These are phyloP conservation scores for Tylopilus cervinicoccineus DNA, from an alignment of 768 basidiomycete species.

Conservation along the genomic window DNA sequence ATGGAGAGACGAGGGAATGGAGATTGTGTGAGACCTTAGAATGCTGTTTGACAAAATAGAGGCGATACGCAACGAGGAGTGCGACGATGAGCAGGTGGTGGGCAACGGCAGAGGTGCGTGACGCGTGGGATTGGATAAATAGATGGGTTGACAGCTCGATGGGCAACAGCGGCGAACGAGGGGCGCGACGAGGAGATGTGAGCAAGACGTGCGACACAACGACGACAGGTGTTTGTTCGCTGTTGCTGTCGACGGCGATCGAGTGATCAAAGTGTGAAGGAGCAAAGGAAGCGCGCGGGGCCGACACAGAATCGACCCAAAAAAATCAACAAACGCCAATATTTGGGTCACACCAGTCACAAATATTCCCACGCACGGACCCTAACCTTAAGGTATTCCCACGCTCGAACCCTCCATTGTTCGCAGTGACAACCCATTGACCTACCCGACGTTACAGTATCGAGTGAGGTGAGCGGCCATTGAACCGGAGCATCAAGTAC, in stretches of 20 bases:
- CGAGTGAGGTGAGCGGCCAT: neutral
- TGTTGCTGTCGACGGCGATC: constrained; percentile 48
- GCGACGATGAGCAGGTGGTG: constrained; percentile 15
- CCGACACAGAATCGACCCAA: constrained; percentile 39
- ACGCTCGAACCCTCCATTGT: constrained; percentile 29
- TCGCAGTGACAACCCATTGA: constrained; percentile 2
- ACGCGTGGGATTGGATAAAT: constrained; percentile 44
- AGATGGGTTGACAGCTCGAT: constrained; percentile 21
- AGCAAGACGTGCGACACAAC: constrained; percentile 34
- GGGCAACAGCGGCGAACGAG: constrained; percentile 20
- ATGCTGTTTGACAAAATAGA: constrained; percentile 27
- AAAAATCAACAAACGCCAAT: constrained; percentile 40
- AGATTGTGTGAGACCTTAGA: constrained; percentile 23
- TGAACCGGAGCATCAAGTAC: neutral
- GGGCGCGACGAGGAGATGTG: constrained; percentile 16
- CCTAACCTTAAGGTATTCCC: constrained; percentile 36
- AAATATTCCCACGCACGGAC: constrained; percentile 41
- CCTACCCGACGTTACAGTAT: neutral
- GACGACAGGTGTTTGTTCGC: constrained; percentile 40
- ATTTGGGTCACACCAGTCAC: constrained; percentile 35
- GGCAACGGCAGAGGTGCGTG: constrained; percentile 36
- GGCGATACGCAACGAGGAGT: constrained; percentile 25
- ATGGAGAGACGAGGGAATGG: constrained; percentile 28
- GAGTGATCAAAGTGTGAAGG: constrained; percentile 42
- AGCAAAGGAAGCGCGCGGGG: constrained; percentile 43